phyloP scores from a whole-genome alignment of 805 yeast species.

The Hanseniaspora vineae region DNA sequence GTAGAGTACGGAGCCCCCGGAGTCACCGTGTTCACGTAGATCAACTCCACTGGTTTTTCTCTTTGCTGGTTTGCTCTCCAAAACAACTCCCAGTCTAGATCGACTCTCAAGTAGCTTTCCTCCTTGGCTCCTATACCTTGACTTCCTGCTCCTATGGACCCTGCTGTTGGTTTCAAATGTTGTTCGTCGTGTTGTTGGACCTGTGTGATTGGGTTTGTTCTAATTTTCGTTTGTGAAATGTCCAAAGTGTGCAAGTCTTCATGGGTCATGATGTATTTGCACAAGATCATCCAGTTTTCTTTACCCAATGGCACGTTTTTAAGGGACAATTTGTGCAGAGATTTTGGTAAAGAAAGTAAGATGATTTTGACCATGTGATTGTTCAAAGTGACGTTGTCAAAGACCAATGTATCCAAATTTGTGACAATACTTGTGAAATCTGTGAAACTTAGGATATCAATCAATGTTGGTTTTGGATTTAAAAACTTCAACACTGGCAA shows the following conservation, averaged over 20 bases:
- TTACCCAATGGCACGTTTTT: constrained; percentile 63
- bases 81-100: constrained; percentile 73
- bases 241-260: constrained; percentile 51
- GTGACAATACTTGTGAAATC: constrained; percentile 85
- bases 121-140: constrained; percentile 9
- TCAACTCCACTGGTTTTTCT: background rate
- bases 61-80: constrained; percentile 17
- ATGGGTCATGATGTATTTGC: constrained; percentile 52
- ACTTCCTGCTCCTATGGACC: too few relatives aligned
- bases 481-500: constrained; percentile 56
- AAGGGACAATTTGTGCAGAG: constrained; percentile 62
- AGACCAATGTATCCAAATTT: constrained; percentile 45
- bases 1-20: constrained; percentile 6
- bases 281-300: constrained; percentile 67
- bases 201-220: constrained; percentile 18
- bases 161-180: background rate
- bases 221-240: constrained; percentile 46
- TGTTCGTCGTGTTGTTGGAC: too few relatives aligned
- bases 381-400: constrained; percentile 69
- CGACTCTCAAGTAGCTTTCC: constrained; percentile 38
- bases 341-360: constrained; percentile 55
- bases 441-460: constrained; percentile 77
- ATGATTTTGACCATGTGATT: constrained; percentile 65
- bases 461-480: constrained; percentile 82
- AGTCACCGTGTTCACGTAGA: constrained; percentile 5